Conservation (phyloP, 257 asterid genomes). For the Jacaranda copaia region DNA sequence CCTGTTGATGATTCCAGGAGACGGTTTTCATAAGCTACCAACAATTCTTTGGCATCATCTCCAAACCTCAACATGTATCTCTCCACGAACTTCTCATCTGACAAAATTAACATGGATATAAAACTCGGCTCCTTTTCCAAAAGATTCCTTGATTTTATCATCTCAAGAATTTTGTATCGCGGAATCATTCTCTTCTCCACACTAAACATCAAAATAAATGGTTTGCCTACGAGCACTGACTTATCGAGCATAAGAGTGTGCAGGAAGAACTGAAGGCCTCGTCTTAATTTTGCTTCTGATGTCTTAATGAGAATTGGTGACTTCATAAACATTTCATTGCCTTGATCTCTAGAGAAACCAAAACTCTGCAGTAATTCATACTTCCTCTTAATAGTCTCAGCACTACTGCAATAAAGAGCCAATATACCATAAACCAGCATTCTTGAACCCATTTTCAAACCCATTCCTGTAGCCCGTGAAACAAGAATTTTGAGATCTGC, state of each 20-base stretch:
- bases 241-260: conserved; percentile 29
- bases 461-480: conserved; percentile 23
- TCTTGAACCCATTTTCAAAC: conserved; percentile 30
- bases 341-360: conserved; percentile 28
- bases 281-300: conserved; percentile 30
- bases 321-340: conserved; percentile 2
- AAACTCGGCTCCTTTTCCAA: conserved; percentile 1
- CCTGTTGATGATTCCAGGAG: conserved; percentile 16
- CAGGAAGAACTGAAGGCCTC: conserved; percentile 23
- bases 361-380: conserved; percentile 6
- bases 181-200: conserved; percentile 34
- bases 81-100: conserved; percentile 25
- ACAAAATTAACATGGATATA: neutral
- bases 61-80: conserved; percentile 24
- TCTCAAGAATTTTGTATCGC: conserved; percentile 17
- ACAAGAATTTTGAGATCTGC: conserved; percentile 9
- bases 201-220: neutral
- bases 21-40: conserved; percentile 28
- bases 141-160: conserved; percentile 27
- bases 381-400: conserved; percentile 22
- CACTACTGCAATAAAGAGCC: conserved; percentile 11
- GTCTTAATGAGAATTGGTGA: neutral
- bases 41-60: conserved; percentile 34
- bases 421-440: conserved; percentile 29
- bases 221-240: conserved; percentile 10